A percentile compares a stretch with the other conserved stretches of the same genome.
Evolutionary conservation across 768 basidiomycete species (phyloP).

Genomic region (Pisolithus orientalis): DNA sequence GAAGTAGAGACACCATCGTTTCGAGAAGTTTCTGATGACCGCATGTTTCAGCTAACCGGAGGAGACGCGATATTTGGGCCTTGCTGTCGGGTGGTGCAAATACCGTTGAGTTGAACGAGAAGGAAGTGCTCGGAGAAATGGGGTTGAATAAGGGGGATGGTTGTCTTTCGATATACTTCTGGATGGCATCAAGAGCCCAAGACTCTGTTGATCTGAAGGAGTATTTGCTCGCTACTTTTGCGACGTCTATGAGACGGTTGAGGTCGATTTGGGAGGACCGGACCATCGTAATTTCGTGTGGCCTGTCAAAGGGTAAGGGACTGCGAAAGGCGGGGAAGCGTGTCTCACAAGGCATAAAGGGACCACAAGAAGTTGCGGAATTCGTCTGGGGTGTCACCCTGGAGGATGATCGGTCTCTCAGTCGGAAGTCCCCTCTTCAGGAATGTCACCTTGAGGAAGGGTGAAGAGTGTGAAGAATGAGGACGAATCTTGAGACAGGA

Average conservation of each 20-base stretch:
- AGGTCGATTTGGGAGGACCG: slow-evolving; percentile 47
- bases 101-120: slow-evolving; percentile 22
- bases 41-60: slow-evolving; percentile 64
- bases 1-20: slow-evolving; percentile 53
- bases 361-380: slow-evolving; percentile 73
- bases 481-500: slow-evolving; percentile 57
- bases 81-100: slow-evolving; percentile 34
- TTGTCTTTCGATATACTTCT: slow-evolving; percentile 57
- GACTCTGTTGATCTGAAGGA: slow-evolving; percentile 67
- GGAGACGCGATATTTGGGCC: slow-evolving; percentile 50
- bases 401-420: slow-evolving; percentile 55
- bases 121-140: slow-evolving; percentile 28
- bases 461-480: slow-evolving; percentile 63
- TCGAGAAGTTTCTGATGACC: slow-evolving; percentile 52
- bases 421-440: slow-evolving; percentile 58
- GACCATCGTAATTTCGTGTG: slow-evolving; percentile 50
- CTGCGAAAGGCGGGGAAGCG: background rate
- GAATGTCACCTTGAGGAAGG: slow-evolving; percentile 49
- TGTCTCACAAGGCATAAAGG: slow-evolving; percentile 64
- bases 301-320: slow-evolving; percentile 32
- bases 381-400: slow-evolving; percentile 57
- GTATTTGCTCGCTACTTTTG: slow-evolving; percentile 65
- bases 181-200: slow-evolving; percentile 71
- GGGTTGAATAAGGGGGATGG: slow-evolving; percentile 45
- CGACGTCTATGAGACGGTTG: slow-evolving; percentile 52